phyloP scores from a whole-genome alignment of 495 filamentous ascomycete genomes.

The Tuber indicum region DNA sequence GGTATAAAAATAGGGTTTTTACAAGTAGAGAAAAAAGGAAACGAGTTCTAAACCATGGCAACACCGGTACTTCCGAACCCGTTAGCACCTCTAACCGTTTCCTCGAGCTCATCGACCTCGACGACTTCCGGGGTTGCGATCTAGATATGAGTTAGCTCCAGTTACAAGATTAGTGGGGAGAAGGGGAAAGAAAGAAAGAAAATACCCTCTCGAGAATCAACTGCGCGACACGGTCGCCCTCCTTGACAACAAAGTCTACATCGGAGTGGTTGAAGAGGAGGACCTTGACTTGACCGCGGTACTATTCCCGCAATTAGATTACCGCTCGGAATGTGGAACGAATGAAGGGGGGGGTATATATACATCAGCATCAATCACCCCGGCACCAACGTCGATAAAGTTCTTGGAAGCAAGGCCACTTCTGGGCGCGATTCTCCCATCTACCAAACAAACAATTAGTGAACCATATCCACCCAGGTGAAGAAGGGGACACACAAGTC shows the following conservation, averaged over 20 bases:
- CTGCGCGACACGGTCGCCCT: slow-evolving; percentile 87
- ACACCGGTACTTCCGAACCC: slow-evolving; percentile 89
- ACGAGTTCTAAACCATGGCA: background rate
- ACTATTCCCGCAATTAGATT: slow-evolving; percentile 41
- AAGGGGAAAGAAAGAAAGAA: slow-evolving; percentile 6
- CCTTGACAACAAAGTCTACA: slow-evolving; percentile 70
- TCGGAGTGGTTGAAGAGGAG: slow-evolving; percentile 89
- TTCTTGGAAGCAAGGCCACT: slow-evolving; percentile 87
- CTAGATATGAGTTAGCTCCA: slow-evolving; percentile 39
- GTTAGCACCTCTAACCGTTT: slow-evolving; percentile 80
- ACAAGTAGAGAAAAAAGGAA: background rate
- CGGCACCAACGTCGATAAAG: slow-evolving; percentile 89
- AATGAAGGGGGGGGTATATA: background rate
- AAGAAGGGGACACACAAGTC: slow-evolving; percentile 58
- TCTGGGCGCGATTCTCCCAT: slow-evolving; percentile 86
- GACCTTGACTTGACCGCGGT: slow-evolving; percentile 87
- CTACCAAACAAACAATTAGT: slow-evolving; percentile 45
- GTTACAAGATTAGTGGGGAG: background rate
- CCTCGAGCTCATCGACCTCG: slow-evolving; percentile 80
- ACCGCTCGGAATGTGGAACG: background rate
- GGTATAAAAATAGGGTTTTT: background rate
- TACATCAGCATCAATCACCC: slow-evolving; percentile 86
- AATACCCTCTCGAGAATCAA: slow-evolving; percentile 74
- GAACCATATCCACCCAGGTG: background rate
- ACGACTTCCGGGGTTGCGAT: slow-evolving; percentile 86